These are phyloP conservation scores for Phyllosticta paracitricarpa DNA, from an alignment of 2,329 filamentous ascomycete species.

Conservation along the genomic window DNA sequence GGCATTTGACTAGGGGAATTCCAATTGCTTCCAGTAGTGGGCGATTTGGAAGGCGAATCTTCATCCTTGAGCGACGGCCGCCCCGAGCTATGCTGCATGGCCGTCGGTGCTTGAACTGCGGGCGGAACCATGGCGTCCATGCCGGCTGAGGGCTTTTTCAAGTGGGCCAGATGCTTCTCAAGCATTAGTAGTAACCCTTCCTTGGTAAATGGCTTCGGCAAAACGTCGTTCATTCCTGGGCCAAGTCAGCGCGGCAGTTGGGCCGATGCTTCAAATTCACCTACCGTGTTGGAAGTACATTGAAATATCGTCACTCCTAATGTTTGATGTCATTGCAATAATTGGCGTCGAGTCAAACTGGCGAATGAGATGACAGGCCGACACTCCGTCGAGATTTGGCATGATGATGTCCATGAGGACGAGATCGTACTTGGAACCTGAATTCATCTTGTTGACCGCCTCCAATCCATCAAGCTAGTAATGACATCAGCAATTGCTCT, in stretches of 20 bases:
- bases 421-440: slow-evolving; percentile 53
- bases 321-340: slow-evolving; percentile 98
- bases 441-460: slow-evolving; percentile 76
- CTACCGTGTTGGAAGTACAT: slow-evolving; percentile 95
- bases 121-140: slow-evolving; percentile 42
- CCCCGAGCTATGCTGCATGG: slow-evolving; percentile 28
- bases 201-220: slow-evolving; percentile 93
- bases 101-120: slow-evolving; percentile 31
- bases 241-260: background rate
- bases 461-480: slow-evolving; percentile 72
- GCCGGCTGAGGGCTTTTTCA: slow-evolving; percentile 53
- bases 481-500: slow-evolving; percentile 18
- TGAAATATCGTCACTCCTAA: slow-evolving; percentile 88
- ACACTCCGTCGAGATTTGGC: slow-evolving; percentile 91
- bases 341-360: slow-evolving; percentile 81
- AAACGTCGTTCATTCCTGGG: slow-evolving; percentile 89
- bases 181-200: slow-evolving; percentile 70
- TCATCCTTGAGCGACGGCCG: slow-evolving; percentile 52
- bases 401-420: slow-evolving; percentile 66
- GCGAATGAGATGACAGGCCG: slow-evolving; percentile 84
- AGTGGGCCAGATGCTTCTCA: slow-evolving; percentile 76
- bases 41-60: slow-evolving; percentile 52
- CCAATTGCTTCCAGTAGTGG: slow-evolving; percentile 51
- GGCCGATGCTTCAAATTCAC: slow-evolving; percentile 19
- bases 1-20: slow-evolving; percentile 51